Conservation (phyloP, 305 asterid species). For the Plantago rigida region DNA sequence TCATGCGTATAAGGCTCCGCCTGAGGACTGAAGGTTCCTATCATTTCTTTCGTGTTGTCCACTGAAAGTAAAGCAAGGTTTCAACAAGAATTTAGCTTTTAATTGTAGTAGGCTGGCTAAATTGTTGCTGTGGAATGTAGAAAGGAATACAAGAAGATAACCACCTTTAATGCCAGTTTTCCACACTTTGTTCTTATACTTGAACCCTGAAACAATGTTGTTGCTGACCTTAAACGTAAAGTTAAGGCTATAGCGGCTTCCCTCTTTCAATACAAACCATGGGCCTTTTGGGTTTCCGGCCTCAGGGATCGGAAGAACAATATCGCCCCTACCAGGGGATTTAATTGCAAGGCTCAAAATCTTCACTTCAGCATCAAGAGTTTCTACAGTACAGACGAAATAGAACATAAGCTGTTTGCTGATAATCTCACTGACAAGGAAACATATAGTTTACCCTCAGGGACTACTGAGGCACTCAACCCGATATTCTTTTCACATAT, state of each 20-base stretch:
- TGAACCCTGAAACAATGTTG: conserved; percentile 89
- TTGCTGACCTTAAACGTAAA: conserved; percentile 80
- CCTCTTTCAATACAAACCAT: conserved; percentile 89
- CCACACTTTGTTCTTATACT: conserved; percentile 81
- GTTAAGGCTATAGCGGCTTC: conserved; percentile 66
- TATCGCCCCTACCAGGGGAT: conserved; percentile 67
- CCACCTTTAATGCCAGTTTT: conserved; percentile 62
- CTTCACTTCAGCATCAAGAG: conserved; percentile 82
- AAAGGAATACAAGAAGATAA: conserved; percentile 5
- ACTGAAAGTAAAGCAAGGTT: conserved; percentile 33
- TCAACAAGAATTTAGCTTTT: not conserved
- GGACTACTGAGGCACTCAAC: not conserved
- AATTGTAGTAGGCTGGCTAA: not conserved
- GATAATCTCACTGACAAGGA: not conserved
- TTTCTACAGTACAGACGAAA: conserved; percentile 37
- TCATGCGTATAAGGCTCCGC: conserved; percentile 55
- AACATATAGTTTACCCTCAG: not conserved
- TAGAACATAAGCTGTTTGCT: not conserved
- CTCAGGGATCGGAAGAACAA: conserved; percentile 69
- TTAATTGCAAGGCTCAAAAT: conserved; percentile 70
- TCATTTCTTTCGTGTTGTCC: conserved; percentile 66
- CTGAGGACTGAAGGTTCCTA: conserved; percentile 86
- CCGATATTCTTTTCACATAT: no score
- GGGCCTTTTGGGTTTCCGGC: conserved; percentile 67
- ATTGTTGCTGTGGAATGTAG: not conserved